Base-by-base conservation (phyloP, 1,284 basidiomycete genomes). In the Cryptococcus maquisensis region DNA sequence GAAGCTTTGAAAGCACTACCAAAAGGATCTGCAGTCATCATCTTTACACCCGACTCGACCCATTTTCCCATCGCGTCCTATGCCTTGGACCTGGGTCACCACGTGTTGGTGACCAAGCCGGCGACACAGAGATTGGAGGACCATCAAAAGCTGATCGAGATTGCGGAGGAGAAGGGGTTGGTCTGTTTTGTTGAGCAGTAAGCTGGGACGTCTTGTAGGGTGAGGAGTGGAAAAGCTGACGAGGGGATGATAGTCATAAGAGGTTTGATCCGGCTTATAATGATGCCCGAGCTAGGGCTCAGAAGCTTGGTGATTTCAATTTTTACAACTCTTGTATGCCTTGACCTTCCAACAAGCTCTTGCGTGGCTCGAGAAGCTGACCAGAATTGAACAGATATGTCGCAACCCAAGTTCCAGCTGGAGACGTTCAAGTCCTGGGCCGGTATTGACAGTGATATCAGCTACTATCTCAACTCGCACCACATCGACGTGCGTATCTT, bases 381-480 rank as follows among this genome's bases (percentile, higher is more conserved):
- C 10, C 44, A 8, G n/a, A 23, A 16, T 32, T 15, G 37, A 12
- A 13, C 63, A 66, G 60, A 79, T 76, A 96, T 96, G 92, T 90
- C 88, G 66, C 92, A 95, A 73, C 92, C 92, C 46, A 96, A 96
- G 79, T 86, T 84, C 69, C 92, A 96, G 77, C 81, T 96, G 26
- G 88, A 91, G 76, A 94, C 91, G 0, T 95, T 94, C 83, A 85
- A 86, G 58, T 88, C 88, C 18, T 95, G 92, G 92, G 92, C 91
- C 8, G 92, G 92, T 21, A 88, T 86, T 74, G 91, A 94, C 71
- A 90, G 87, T 24, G 91, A 94, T 67, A 93, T 93, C 60, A 67
- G 68, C 60, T 95, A 94, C 77, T 95, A 96, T 74, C 84, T 95
- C 62, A 94, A 91, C 59, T 92, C 89, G 32, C 92, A 94, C 74